Evolutionary conservation across 768 basidiomycete species (phyloP).

Genomic region (Lentinula raphanica): DNA sequence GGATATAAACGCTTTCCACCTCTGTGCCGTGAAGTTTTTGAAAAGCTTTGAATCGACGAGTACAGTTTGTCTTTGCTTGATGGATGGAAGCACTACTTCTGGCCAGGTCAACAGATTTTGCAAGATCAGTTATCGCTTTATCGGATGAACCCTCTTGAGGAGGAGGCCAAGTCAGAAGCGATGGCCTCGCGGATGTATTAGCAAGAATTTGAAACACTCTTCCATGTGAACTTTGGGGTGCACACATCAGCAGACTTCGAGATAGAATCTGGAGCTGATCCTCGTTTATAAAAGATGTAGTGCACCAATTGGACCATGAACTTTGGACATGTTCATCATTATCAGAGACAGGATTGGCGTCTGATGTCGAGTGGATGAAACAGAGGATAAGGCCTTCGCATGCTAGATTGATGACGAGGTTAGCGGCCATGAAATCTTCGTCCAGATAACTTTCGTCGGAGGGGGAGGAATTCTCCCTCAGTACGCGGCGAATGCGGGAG

Average conservation of each 20-base stretch:
- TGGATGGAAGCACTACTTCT: constrained; percentile 25
- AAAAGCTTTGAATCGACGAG: constrained; percentile 73
- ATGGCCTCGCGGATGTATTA: constrained; percentile 50
- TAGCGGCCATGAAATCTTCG: constrained; percentile 76
- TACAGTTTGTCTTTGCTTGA: constrained; percentile 79
- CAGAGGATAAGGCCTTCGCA: constrained; percentile 83
- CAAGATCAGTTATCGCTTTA: constrained; percentile 36
- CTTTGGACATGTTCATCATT: constrained; percentile 70
- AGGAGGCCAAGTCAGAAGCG: constrained; percentile 76
- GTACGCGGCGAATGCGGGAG: constrained; percentile 61
- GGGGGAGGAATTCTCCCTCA: constrained; percentile 55
- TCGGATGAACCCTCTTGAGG: constrained; percentile 31
- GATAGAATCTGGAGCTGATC: constrained; percentile 58
- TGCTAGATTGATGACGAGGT: constrained; percentile 88
- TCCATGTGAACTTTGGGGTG: constrained; percentile 33
- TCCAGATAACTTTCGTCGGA: constrained; percentile 65
- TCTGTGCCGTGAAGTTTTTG: constrained; percentile 61
- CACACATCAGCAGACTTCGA: constrained; percentile 49
- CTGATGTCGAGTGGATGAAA: constrained; percentile 80
- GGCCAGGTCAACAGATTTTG: constrained; percentile 16
- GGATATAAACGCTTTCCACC: constrained; percentile 86
- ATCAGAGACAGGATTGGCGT: constrained; percentile 59
- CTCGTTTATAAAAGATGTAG: constrained; percentile 57
- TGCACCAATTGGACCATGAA: constrained; percentile 86
- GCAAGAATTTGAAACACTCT: constrained; percentile 78